Base-by-base conservation (phyloP, 371 early-diverging fungal genomes). In the Lichtheimia hyalospora region DNA sequence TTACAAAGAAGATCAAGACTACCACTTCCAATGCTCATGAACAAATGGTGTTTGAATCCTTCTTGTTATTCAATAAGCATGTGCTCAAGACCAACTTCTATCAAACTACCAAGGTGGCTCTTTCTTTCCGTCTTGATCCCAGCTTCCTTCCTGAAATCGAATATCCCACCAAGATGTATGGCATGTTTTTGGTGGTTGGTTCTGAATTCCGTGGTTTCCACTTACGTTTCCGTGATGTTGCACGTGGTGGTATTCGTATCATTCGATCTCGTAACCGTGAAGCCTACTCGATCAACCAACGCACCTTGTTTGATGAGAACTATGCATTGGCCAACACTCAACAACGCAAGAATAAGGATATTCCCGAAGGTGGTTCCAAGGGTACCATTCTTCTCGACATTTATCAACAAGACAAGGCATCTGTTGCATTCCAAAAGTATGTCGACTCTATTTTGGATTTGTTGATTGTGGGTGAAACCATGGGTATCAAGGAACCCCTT, bases 41-140 rank as follows among this genome's bases (percentile, higher is more conserved):
- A 74, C 87, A 86, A 52, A 92, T 96, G 84, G 96, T 98, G 57
- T 90, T 98, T 76, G 95, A 96, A 75, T 86, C 95, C 3, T 93
- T 96, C 82, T 71, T 97, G 57, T 89, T 88, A 50, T 98, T 98
- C 83, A 98, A 98, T 87, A 84, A 89, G 74, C 94, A 96, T 69
- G 95, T 98, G 12, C 86, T 97, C 66, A 98, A 98, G 88, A 98
- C 98, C 74, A 98, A 98, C 90, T 97, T 98, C 69, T 98, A 97
- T 81, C 96, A 96, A 75, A 94, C 97, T 44, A 97, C 98, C 73
- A 98, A 98, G 85, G 98, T 98, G 3, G 98, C 98, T 3, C 84
- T 98, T 25, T 94, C 98, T 14, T 98, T 98, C 92, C 90, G 98
- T 60, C 82, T 98, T 81, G 91, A 96, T 61, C 93, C 98, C 8